Percentiles rank a stretch among this genome's conserved stretches.
These are phyloP conservation scores for Solanum rostratum DNA, from an alignment of 257 asterid genomes.

Conservation along the genomic window DNA sequence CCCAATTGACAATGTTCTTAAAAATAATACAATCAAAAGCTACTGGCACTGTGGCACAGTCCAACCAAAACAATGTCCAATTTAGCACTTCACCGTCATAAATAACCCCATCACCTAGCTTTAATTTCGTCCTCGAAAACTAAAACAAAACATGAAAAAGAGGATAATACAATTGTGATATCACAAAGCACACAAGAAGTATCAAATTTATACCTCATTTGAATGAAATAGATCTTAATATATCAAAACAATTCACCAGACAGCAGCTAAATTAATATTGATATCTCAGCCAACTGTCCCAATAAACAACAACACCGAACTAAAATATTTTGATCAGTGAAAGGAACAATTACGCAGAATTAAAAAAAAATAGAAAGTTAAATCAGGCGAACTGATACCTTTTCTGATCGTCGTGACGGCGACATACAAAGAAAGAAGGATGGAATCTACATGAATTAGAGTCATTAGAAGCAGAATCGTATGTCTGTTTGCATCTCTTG, in stretches of 20 bases:
- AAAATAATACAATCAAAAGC: not conserved
- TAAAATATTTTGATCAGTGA: not conserved
- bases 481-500: constrained; percentile 60
- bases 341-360: not conserved
- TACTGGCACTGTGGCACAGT: not conserved
- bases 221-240: not conserved
- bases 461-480: constrained; percentile 32
- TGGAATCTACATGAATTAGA: constrained; percentile 67
- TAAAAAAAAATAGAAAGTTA: not conserved
- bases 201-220: not conserved
- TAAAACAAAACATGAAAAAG: not conserved
- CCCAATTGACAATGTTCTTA: not conserved
- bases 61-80: not conserved
- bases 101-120: not conserved
- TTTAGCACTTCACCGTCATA: not conserved
- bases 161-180: not conserved
- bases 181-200: not conserved
- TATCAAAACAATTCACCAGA: not conserved
- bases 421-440: constrained; percentile 87
- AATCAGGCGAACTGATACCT: constrained; percentile 25
- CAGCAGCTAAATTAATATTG: not conserved
- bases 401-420: constrained; percentile 95
- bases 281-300: not conserved
- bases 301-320: not conserved
- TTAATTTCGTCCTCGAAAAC: not conserved